Percentiles rank a stretch among this genome's conserved stretches.
These are phyloP conservation scores for Huiozyma sinensis DNA, from an alignment of 805 yeast species.

Conservation along the genomic window DNA sequence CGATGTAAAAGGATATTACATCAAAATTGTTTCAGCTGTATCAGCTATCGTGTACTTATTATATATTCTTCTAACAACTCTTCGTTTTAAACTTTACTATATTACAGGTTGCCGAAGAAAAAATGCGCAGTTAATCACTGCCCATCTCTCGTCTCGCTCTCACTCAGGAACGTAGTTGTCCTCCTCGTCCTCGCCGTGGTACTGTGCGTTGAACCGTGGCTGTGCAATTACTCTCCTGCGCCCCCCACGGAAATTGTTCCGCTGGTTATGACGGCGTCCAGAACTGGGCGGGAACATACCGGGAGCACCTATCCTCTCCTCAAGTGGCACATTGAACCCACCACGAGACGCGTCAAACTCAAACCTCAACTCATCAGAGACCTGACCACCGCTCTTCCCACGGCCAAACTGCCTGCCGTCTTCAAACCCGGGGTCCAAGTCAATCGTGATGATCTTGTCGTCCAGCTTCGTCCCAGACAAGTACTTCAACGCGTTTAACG, in stretches of 20 bases:
- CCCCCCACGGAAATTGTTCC: neutral
- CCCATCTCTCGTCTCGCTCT: neutral
- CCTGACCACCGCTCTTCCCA: conserved; percentile 89
- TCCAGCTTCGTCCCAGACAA: conserved; percentile 75
- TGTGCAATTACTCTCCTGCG: neutral
- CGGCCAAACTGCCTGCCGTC: conserved; percentile 96
- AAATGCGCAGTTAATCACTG: neutral
- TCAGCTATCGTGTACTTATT: too few species aligned
- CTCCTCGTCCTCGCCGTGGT: conserved; percentile 11
- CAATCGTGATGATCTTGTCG: conserved; percentile 72
- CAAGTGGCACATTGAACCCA: conserved; percentile 34
- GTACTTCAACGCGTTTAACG: conserved; percentile 74
- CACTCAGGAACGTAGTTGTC: conserved; percentile 19
- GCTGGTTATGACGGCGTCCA: conserved; percentile 4
- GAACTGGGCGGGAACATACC: conserved; percentile 1
- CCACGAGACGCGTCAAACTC: conserved; percentile 41
- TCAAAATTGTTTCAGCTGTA: too few species aligned
- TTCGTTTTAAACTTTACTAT: too few species aligned
- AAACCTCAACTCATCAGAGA: conserved; percentile 52
- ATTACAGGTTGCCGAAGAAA: too few species aligned
- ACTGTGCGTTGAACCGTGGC: neutral
- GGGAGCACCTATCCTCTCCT: conserved; percentile 20
- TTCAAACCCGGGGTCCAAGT: conserved; percentile 89
- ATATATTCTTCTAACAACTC: too few species aligned
- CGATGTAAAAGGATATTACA: too few species aligned